Conservation (phyloP, 129 eudicot species). For the Scalesia atractyloides region DNA sequence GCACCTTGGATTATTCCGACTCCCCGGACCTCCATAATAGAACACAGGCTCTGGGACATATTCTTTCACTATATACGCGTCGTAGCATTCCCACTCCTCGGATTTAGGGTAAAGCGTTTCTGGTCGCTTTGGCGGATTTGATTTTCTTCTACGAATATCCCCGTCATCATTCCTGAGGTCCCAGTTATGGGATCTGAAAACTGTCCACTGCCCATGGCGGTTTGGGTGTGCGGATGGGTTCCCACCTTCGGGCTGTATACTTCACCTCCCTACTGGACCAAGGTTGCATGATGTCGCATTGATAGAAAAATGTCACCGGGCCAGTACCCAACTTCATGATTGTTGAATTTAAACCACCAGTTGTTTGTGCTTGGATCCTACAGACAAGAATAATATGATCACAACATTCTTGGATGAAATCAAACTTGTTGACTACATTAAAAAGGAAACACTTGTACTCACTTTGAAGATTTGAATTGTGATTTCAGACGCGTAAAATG, state of each 20-base stretch:
- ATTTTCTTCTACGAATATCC: slow-evolving; percentile 24
- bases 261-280: slow-evolving; percentile 42
- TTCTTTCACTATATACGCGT: slow-evolving; percentile 5
- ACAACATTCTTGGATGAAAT: neutral
- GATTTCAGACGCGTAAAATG: slow-evolving; percentile 26
- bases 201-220: slow-evolving; percentile 32
- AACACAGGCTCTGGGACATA: neutral
- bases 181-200: slow-evolving; percentile 18
- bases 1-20: slow-evolving; percentile 23
- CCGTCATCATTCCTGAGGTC: slow-evolving; percentile 24
- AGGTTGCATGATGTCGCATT: slow-evolving; percentile 23
- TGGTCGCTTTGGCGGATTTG: slow-evolving; percentile 6
- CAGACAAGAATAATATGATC: neutral
- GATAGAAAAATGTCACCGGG: slow-evolving; percentile 15
- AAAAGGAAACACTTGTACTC: neutral
- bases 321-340: slow-evolving; percentile 34
- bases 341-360: slow-evolving; percentile 30
- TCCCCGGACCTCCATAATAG: slow-evolving; percentile 29
- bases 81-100: slow-evolving; percentile 36
- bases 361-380: slow-evolving; percentile 32
- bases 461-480: slow-evolving; percentile 33
- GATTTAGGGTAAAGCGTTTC: slow-evolving; percentile 12
- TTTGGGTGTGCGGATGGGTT: slow-evolving; percentile 32
- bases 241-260: slow-evolving; percentile 36
- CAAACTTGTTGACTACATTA: neutral